Evolutionary conservation across 768 basidiomycete species (phyloP), one percentile per base, ranked within the genome.

Genomic region (Suillus subaureus): DNA sequence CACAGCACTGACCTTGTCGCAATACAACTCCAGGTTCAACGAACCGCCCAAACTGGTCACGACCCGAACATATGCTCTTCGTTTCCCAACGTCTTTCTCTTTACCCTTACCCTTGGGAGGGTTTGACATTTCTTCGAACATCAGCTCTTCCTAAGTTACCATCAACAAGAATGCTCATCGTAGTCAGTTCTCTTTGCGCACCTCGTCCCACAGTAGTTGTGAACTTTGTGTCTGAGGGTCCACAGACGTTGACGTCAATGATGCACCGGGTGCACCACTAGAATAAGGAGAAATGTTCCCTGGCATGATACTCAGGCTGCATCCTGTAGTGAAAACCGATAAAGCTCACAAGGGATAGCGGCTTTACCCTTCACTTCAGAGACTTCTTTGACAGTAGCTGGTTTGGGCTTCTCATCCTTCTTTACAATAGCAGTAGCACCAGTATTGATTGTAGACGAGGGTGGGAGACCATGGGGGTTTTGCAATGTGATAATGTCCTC

Each of bases 241-340:
- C 64, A 96, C 84, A 4, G 96, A 90, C 0, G 97, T 99, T 3
- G 94, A 96, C 0, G 97, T 99, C 56, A 99, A 78, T 0, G 96
- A 95, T 4, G 97, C 97, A 61, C 97, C 95, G 4, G 95, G 88
- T 51, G 92, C 82, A 31, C 97, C 97, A 47, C 84, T 94, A 2
- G 93, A 94, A 73, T 94, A 95, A 1, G 93, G 93, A n/a, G 93
- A 95, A 23, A 91, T 82, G 71, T 95, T 95, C 91, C 93, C 93
- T 95, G 64, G 6, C 51, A 63, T 62, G 52, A 39, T 11, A 26
- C 58, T 69, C 4, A 66, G 66, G 37, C 54, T 16, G 54, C 26
- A 57, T 28, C 52, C 13, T 12, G 33, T 9, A 28, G 61, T n/a
- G 35, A 2, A 60, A 51, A 45, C 52, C 31, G 43, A 18, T 28